Base-by-base conservation (phyloP, 192 early-diverging fungal genomes). In the Podila verticillata region DNA sequence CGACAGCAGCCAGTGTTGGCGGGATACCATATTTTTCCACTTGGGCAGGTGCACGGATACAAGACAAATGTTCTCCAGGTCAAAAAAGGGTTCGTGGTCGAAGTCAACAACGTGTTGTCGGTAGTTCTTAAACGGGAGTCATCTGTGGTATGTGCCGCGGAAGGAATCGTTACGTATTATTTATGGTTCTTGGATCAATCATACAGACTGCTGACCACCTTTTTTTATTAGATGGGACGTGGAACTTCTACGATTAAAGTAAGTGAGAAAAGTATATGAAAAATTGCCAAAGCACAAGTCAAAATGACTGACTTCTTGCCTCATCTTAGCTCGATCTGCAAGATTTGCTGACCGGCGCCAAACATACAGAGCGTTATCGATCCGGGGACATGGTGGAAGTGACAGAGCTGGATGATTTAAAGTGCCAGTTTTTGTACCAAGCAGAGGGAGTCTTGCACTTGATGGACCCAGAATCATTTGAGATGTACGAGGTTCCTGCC, bases 351-450 rank as follows among this genome's bases (percentile, higher is more conserved):
- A 87, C 90, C 0, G 87, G 86, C 29, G 66, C 80, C 13, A 90
- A 90, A 57, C 67, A 84, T 22, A 77, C 85, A 9, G 92, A 93
- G 77, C 87, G 95, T 1, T 94, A 93, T 77, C 91, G 91, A 77
- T 84, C 91, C 24, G 87, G 84, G 67, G 90, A 91, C 63, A 81
- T 82, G 60, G 77, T 95, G 17, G 95, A 96, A 69, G 91, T 93
- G 30, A 87, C 91, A 72, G 83, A 88, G 31, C 68, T 97, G 39
- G 84, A 87, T 0, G 88, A 89, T 59, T 88, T 91, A 66, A 59
- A 82, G 48, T 91, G 90, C 74, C 90, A 93, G 84, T 95, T 84
- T 66, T 86, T 97, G 9, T 97, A 97, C 73, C 70, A 78, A 26
- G 90, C 87, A 49, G 90, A 88, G 48, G 69, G 82, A 10, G 83